phyloP scores from a whole-genome alignment of 371 early-diverging fungal species.

The Scutellospora calospora region DNA sequence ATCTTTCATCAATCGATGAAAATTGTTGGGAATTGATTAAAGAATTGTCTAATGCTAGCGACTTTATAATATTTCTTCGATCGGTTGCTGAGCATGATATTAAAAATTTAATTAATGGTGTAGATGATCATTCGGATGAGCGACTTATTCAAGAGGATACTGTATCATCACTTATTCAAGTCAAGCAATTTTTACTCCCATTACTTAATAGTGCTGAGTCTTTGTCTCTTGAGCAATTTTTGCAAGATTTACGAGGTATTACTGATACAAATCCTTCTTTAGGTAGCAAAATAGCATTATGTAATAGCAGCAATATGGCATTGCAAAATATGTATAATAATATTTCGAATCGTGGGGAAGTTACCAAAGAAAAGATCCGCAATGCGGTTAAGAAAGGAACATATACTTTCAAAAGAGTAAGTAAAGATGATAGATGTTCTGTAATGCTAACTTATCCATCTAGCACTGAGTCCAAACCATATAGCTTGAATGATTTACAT shows the following conservation, averaged over 20 bases:
- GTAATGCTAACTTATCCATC: constrained; percentile 34
- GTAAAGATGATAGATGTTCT: constrained; percentile 23
- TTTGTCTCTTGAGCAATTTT: neutral
- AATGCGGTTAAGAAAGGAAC: constrained; percentile 40
- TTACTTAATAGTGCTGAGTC: neutral
- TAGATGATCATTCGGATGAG: constrained; percentile 42
- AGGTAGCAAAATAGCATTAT: constrained; percentile 37
- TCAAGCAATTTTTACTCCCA: constrained; percentile 41
- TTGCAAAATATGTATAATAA: constrained; percentile 40
- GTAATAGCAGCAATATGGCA: constrained; percentile 38
- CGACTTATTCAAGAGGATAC: constrained; percentile 41
- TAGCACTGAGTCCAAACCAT: neutral
- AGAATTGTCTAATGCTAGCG: constrained; percentile 24
- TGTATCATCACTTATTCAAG: constrained; percentile 41
- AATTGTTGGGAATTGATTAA: constrained; percentile 41
- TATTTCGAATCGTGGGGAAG: constrained; percentile 43
- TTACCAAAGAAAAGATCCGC: constrained; percentile 36
- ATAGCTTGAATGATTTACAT: constrained; percentile 32
- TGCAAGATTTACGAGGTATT: constrained; percentile 1
- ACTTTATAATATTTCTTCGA: constrained; percentile 31
- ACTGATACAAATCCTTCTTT: constrained; percentile 9
- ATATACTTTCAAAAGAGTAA: constrained; percentile 36
- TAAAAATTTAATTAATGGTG: constrained; percentile 44
- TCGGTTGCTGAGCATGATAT: constrained; percentile 36
- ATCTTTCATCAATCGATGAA: neutral